Evolutionary conservation across 176 grass and related monocot genomes (phyloP), one percentile per base, ranked within the genome.

Genomic region (Aegilops bicornis): DNA sequence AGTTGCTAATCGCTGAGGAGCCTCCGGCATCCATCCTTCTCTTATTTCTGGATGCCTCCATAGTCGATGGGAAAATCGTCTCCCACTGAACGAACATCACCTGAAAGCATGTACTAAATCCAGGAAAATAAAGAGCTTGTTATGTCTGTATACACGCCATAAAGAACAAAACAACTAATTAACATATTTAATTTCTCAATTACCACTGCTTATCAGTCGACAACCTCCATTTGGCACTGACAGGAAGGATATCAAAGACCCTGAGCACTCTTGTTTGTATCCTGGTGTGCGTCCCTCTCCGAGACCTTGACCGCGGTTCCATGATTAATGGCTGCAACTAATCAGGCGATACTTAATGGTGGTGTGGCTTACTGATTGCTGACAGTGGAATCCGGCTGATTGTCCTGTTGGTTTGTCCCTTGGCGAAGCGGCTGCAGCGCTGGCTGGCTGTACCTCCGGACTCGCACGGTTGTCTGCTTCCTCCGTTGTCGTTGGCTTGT

Each of bases 351-450:
- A 45, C 70, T 73, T 47, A 73, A 73, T 73, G 6, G 72, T 30
- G 23, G 71, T 4, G 40, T 27, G 71, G 71, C 39, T 17, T 74
- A 42, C n/a, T n/a, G n/a, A n/a, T 16, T 15, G 72, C 5, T 30
- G 25, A 16, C 63, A 65, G 25, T 16, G 39, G 70, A 73, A 73
- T 43, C 10, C 40, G 10, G 40, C 10, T 43, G 40, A 74, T 74
- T 74, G 71, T 74, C 71, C 40, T 74, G 71, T 74, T 74, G 71
- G 16, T 74, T 74, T 74, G 71, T 74, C 40, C 71, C 70, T 39
- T 45, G 40, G 71, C 6, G 42, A 50, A 48, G 47, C 23, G 13
- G 40, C n/a, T 45, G 70, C 42, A 11, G 37, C 22, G 70, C 70
- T 73, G 71, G 71, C 71, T 25, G 71, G 13, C 39, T 2, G 47